Base-by-base conservation (phyloP, 78 protist genomes). In the Monocercomonoides exilis region DNA sequence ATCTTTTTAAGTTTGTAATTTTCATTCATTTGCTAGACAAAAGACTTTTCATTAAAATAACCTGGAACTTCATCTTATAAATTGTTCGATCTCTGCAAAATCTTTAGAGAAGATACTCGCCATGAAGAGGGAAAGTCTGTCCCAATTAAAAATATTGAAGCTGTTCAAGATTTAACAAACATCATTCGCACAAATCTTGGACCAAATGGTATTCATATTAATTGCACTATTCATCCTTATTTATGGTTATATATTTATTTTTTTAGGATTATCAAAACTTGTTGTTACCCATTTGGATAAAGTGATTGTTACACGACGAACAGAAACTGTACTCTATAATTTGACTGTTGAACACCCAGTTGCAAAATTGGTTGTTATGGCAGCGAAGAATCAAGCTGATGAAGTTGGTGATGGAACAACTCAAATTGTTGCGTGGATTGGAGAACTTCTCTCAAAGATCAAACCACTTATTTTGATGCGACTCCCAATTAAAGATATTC, bases 381-480 rank as follows among this genome's bases (percentile, higher is more conserved):
- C 91, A 70, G 89, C 91, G 77, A 2, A 89, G n/a, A 3, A 86
- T 2, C 91, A 89, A 63, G 88, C 81, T 41, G 38, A 21, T 3
- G 91, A 89, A 63, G 2, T 45, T 85, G 91, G 91, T 1, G 91
- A 89, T 85, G 89, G 80, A 3, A 89, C 91, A 43, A 89, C 79
- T 46, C 11, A 46, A 5, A 46, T 87, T 44, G 46, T 89, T 2
- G 5, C 84, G 79, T 63, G 84, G 44, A 77, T 81, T 32, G 91
- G 91, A 32, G 91, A 41, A 2, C 77, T 89, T 38, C 88, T 89
- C 1, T 46, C 42, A 0, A 34, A 84, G 44, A 84, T 84, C 1
- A 84, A 44, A 32, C 44, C 41, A 3, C 43, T 89, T 32, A 36
- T 89, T 1, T 42, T 4, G 2, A 2, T 38, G 44, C 86, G 86